Evolutionary conservation across 768 basidiomycete species (phyloP), one percentile per base, ranked within the genome.

Genomic region (Glaciozyma martinii): DNA sequence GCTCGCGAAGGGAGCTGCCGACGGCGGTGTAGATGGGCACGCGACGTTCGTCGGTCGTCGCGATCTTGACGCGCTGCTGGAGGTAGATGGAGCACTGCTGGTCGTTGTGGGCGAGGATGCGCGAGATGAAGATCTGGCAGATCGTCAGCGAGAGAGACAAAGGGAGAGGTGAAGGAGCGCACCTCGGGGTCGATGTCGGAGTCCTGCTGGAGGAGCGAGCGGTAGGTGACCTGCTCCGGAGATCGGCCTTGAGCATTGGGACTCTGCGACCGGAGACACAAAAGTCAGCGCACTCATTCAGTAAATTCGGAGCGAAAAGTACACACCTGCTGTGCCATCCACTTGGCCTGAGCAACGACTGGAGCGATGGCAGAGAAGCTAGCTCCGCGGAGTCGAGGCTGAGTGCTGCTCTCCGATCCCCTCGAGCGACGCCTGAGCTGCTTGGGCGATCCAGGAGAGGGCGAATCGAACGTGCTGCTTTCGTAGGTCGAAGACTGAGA

Each of bases 21-120:
- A 70, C 65, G 1, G 62, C 54, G 6, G 57, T 49, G 33, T 58
- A 59, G 30, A 70, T 46, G n/a, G 56, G 13, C 21, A 23, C 29
- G 56, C 44, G 56, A 29, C 27, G 33, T 1, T 50, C 62, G 5
- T 8, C 21, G 44, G 58, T 43, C 32, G 44, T 5, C 21, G 59
- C 54, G 23, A 30, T 44, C 47, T 42, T 40, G n/a, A 66, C 32
- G 15, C 61, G 47, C 56, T 70, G 68, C 55, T 70, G 68, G n/a
- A 70, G 60, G 55, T 63, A 70, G 23, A 70, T 56, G n/a, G 65
- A 66, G 53, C 68, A 70, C 56, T 70, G 68, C 57, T 70, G 68
- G 47, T 70, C 68, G 60, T 61, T 66, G 32, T 63, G 49, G 1
- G 33, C 21, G 56, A 61, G 58, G n/a, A 70, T 57, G 27, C 68